Base-by-base conservation (phyloP, 805 yeast species). In the Starmerella khaoyaiensis region DNA sequence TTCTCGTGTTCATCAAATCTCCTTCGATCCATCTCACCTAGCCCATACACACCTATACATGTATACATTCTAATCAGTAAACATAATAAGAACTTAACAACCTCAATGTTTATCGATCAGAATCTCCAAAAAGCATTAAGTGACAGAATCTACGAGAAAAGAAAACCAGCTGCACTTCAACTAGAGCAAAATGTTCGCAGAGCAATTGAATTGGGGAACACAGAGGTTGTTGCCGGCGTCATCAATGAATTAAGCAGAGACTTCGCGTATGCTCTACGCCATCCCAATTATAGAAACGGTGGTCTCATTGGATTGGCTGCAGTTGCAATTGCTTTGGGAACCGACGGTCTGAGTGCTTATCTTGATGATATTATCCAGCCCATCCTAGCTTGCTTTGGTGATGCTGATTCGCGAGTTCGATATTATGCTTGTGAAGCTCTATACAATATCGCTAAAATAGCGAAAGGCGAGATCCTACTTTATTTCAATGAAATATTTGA, bases 251-350 rank as follows among this genome's bases (percentile, higher is more conserved):
- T 90, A 39, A 69, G 82, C 33, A 64, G 76, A 28, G 84, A 79
- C 48, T 79, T 72, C 53, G 83, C 87, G 0, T 78, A 82, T 62
- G 72, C 95, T 28, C 71, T 79, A 39, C 80, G 86, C 64, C 76
- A 81, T 60, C 74, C 95, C 35, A 68, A 79, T 67, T 82, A 94
- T 5, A 71, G 94, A 49, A 86, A 84, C 65, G 98, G 98, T 14
- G 96, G 97, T 0, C 67, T 87, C 28, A 87, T 93, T 47, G 97
- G 97, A 0, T 63, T 90, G 15, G 98, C 97, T 4, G 94, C 95
- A 10, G 90, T 84, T 4, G 84, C 95, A 0, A 86, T 90, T 39
- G 97, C 97, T 0, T 60, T 90, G 21, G 96, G 97, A 2, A 69
- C 50, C 28, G 73, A 72, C 48, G 87, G 86, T 33, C 82, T 90